Evolutionary conservation across 164 flowering plant genomes (phyloP), one percentile per base, ranked within the genome.

Genomic region (Annona squamosa): DNA sequence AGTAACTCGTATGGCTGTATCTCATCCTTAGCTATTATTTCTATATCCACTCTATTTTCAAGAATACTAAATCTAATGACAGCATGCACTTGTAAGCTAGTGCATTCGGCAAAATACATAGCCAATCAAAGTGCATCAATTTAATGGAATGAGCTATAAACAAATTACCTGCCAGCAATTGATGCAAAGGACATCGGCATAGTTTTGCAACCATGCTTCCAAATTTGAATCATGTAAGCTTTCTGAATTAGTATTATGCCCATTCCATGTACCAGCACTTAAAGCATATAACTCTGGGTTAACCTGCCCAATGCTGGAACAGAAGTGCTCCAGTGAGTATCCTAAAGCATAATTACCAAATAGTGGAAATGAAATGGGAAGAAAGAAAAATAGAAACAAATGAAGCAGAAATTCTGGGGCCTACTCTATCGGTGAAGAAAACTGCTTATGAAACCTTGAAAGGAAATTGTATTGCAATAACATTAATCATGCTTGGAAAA

Each of bases 161-260:
- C 63, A 41, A 61, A 26, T 18, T 82, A 93, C 99, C 97, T 93
- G 99, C 99, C 99, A 96, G 68, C 94, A 86, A 82, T 96, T 96
- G 75, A 88, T 77, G 72, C 99, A 93, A 17, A 96, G 95, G n/a
- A 81, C 88, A 82, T 88, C 81, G 62, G 76, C 87, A 86, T 96
- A 96, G 79, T 86, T 84, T 61, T 71, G 83, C 87, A 92, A 78
- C 97, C 96, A 90, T 65, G 76, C 75, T 67, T 84, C 85, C 64
- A 79, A 64, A 37, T 69, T 57, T 41, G 81, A 75, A 18, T 68
- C 77, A 73, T 65, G 77, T 71, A 70, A 69, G 71, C 76, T 75
- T 63, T 68, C 72, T 45, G 70, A 45, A 67, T 18, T 67, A 62
- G 70, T 16, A 68, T 48, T 77, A 63, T 76, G 85, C 63, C 72